phyloP scores from a whole-genome alignment of 495 filamentous ascomycete genomes.

The Aspergillus saccharolyticus region DNA sequence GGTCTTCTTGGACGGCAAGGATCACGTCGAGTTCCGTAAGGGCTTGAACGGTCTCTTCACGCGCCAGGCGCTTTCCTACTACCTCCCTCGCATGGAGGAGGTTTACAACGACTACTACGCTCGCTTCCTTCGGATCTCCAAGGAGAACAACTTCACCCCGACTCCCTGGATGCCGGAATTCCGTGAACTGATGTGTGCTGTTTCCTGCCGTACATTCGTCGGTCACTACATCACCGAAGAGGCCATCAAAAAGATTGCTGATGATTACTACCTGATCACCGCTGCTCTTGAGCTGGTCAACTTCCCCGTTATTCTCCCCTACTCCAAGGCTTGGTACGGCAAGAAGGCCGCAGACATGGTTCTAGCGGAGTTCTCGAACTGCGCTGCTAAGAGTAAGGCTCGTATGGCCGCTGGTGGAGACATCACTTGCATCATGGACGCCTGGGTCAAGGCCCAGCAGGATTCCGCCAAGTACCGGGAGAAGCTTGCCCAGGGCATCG shows the following conservation, averaged over 20 bases:
- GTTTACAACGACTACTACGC: conserved; percentile 85
- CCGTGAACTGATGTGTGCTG: conserved; percentile 92
- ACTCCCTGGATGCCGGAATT: conserved; percentile 87
- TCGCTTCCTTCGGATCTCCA: conserved; percentile 67
- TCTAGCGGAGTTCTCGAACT: conserved; percentile 81
- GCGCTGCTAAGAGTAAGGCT: conserved; percentile 86
- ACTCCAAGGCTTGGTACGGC: conserved; percentile 94
- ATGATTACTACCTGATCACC: conserved; percentile 95
- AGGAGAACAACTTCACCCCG: conserved; percentile 60
- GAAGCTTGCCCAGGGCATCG: conserved; percentile 61
- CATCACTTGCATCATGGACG: conserved; percentile 87
- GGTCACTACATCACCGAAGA: conserved; percentile 91
- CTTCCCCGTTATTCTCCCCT: conserved; percentile 96
- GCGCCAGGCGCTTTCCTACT: conserved; percentile 76
- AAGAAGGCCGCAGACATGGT: conserved; percentile 95
- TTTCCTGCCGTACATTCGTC: conserved; percentile 93
- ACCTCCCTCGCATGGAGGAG: conserved; percentile 89
- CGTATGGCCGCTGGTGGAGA: conserved; percentile 89
- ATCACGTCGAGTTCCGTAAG: conserved; percentile 94
- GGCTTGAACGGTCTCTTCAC: conserved; percentile 94
- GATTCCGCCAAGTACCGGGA: conserved; percentile 75
- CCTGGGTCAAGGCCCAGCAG: conserved; percentile 82
- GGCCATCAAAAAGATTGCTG: conserved; percentile 87
- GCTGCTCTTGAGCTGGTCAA: conserved; percentile 96
- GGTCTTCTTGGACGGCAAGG: conserved; percentile 96